These are phyloP conservation scores for Hypoxylon rickii DNA, from an alignment of 495 filamentous ascomycete species.

Conservation along the genomic window DNA sequence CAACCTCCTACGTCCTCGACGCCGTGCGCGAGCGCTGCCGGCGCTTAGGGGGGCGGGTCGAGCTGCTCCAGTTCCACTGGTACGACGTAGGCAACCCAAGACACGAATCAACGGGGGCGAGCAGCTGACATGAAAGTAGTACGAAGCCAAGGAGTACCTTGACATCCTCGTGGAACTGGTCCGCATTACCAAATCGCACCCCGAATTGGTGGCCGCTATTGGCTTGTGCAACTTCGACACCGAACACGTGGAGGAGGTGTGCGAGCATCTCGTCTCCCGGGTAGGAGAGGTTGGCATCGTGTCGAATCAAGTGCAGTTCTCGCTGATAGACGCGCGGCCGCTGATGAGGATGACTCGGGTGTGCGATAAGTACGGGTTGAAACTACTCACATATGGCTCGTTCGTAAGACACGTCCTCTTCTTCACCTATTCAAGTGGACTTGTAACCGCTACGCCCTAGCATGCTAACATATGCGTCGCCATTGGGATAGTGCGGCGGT, in stretches of 20 bases:
- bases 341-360: conserved; percentile 42
- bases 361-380: conserved; percentile 45
- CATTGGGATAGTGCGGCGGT: conserved; percentile 43
- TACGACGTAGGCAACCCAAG: conserved; percentile 42
- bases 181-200: conserved; percentile 38
- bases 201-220: conserved; percentile 39
- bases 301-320: conserved; percentile 53
- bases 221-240: conserved; percentile 54
- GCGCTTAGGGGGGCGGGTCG: conserved; percentile 41
- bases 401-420: conserved; percentile 27
- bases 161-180: conserved; percentile 37
- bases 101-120: not conserved
- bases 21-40: conserved; percentile 47
- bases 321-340: conserved; percentile 47
- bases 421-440: not conserved
- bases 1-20: conserved; percentile 37
- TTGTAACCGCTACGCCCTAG: too few species aligned
- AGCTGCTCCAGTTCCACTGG: conserved; percentile 54
- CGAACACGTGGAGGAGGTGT: conserved; percentile 40
- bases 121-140: conserved; percentile 29
- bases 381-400: conserved; percentile 52
- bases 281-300: conserved; percentile 41
- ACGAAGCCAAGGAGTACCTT: conserved; percentile 46
- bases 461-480: too few species aligned
- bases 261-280: conserved; percentile 36